phyloP scores from a whole-genome alignment of 2,329 filamentous ascomycete genomes.

The Arachnomyces sp. region DNA sequence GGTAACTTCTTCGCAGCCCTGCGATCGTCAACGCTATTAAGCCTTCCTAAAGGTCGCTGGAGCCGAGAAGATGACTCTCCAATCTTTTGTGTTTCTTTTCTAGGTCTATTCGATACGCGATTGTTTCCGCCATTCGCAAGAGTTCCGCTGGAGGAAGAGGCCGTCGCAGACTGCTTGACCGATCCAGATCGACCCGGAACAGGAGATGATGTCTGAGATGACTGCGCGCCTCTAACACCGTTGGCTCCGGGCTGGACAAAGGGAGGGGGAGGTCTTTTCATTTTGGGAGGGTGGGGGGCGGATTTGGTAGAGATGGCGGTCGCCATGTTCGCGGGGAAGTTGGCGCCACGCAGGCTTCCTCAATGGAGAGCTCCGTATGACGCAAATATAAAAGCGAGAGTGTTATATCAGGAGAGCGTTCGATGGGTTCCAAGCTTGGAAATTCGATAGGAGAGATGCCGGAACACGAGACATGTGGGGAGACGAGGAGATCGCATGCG shows the following conservation, averaged over 20 bases:
- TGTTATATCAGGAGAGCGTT: no score
- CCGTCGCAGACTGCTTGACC: conserved; percentile 45
- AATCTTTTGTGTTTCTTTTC: conserved; percentile 47
- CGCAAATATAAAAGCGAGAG: conserved; percentile 9
- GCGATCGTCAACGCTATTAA: conserved; percentile 22
- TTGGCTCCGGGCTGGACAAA: conserved; percentile 57
- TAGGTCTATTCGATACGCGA: conserved; percentile 36
- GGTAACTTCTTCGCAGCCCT: conserved; percentile 31
- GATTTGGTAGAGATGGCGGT: conserved; percentile 39
- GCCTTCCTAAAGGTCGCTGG: conserved; percentile 28
- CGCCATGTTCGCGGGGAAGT: conserved; percentile 29
- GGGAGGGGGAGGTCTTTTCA: conserved; percentile 60
- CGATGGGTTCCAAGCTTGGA: conserved; percentile 24
- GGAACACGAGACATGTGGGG: conserved; percentile 40
- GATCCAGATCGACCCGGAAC: conserved; percentile 50
- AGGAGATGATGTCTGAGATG: conserved; percentile 51
- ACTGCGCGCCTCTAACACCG: conserved; percentile 50
- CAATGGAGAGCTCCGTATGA: no score
- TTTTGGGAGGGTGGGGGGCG: conserved; percentile 46
- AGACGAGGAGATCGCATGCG: conserved; percentile 20
- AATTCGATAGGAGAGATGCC: conserved; percentile 30
- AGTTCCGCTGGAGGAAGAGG: conserved; percentile 28
- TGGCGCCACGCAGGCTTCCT: conserved; percentile 12
- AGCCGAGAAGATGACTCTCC: conserved; percentile 26
- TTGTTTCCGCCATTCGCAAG: conserved; percentile 40